These are phyloP conservation scores for Endocalyx cinctus DNA, from an alignment of 2,329 filamentous ascomycete species.

Conservation along the genomic window DNA sequence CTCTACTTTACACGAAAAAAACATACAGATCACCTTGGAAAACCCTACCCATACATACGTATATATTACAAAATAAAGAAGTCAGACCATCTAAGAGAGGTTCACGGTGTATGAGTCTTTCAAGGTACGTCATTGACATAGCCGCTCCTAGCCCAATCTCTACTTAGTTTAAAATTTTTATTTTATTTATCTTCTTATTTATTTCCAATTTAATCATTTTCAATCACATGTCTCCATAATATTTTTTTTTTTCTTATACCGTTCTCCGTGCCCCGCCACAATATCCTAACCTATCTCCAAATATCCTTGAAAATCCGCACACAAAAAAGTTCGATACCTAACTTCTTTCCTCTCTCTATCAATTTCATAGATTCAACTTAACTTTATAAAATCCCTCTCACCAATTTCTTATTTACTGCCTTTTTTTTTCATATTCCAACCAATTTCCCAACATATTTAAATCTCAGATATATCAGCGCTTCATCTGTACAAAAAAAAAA, in stretches of 20 bases:
- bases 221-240: conserved; percentile 21
- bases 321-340: conserved; percentile 5
- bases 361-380: not conserved
- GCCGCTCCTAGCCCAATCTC: conserved; percentile 3
- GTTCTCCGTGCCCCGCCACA: conserved; percentile 7
- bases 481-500: too few species aligned
- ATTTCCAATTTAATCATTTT: not conserved
- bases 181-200: conserved; percentile 2
- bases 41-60: too few species aligned
- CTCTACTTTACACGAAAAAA: too few species aligned
- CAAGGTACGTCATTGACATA: too few species aligned
- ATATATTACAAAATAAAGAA: not conserved
- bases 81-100: too few species aligned
- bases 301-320: conserved; percentile 9
- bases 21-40: too few species aligned
- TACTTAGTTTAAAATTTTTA: conserved; percentile 4
- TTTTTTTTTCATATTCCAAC: not conserved
- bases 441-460: not conserved
- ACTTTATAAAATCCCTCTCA: not conserved
- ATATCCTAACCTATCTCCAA: conserved; percentile 8
- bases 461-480: not conserved
- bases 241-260: conserved; percentile 2
- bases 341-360: not conserved
- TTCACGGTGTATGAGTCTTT: too few species aligned
- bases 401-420: not conserved